These are phyloP conservation scores for Populus alba DNA, from an alignment of 345 rosid species.

Conservation along the genomic window DNA sequence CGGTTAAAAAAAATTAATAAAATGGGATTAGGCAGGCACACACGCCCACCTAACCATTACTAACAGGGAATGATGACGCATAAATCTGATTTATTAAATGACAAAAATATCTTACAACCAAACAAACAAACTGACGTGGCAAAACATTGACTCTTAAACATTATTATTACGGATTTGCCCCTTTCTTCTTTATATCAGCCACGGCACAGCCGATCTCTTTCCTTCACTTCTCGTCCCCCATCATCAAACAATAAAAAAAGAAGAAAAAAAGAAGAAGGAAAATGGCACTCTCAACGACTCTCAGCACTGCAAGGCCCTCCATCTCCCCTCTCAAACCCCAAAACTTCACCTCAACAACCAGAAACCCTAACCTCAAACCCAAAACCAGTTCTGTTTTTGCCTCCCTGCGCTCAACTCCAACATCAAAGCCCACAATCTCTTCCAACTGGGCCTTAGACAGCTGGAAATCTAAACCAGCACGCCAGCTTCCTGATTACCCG, in stretches of 20 bases:
- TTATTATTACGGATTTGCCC: background rate
- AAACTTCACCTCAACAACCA: slow-evolving; percentile 5
- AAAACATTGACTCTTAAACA: no score
- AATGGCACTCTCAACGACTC: slow-evolving; percentile 27
- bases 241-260: background rate
- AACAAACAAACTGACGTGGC: no score
- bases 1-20: no score
- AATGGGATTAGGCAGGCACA: no score
- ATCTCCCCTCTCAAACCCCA: slow-evolving; percentile 7
- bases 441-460: slow-evolving; percentile 32
- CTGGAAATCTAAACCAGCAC: slow-evolving; percentile 37
- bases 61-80: no score
- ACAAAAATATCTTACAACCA: no score
- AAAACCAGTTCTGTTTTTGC: slow-evolving; percentile 6
- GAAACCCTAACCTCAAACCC: background rate
- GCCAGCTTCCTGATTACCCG: slow-evolving; percentile 39
- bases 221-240: background rate
- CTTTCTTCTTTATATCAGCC: background rate
- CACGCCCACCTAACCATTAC: no score
- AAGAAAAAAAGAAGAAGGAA: no score
- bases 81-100: no score
- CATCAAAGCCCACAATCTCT: background rate
- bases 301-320: slow-evolving; percentile 13
- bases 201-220: background rate
- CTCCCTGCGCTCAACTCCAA: slow-evolving; percentile 5